Conservation (phyloP, 2,329 filamentous ascomycete genomes). For the Tricladium varicosporioides region DNA sequence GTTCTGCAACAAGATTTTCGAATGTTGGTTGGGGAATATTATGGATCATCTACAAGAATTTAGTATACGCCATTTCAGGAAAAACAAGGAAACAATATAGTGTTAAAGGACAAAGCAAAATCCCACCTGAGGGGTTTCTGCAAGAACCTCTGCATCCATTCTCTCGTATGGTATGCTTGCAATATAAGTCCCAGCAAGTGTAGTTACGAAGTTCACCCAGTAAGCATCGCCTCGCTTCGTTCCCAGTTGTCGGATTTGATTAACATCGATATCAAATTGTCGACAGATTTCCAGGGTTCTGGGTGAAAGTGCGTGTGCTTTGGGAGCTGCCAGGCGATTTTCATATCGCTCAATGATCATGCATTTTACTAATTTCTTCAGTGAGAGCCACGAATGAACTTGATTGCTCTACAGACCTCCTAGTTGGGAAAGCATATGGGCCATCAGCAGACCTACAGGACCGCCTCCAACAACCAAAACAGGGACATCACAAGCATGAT, state of each 20-base stretch:
- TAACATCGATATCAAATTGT: constrained; percentile 29
- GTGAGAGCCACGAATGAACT: too few species aligned
- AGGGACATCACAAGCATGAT: constrained; percentile 1
- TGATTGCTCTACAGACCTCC: background rate
- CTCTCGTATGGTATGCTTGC: constrained; percentile 32
- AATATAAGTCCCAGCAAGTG: background rate
- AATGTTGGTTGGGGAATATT: constrained; percentile 23
- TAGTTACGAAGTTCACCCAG: constrained; percentile 30
- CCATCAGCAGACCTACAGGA: background rate
- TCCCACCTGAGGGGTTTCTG: background rate
- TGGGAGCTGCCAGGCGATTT: constrained; percentile 30
- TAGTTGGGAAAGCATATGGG: background rate
- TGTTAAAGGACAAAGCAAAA: too few species aligned
- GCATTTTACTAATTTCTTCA: too few species aligned
- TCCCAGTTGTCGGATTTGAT: constrained; percentile 28
- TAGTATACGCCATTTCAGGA: too few species aligned
- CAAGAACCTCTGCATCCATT: constrained; percentile 20
- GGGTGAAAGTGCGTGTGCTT: constrained; percentile 32
- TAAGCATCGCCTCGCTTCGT: constrained; percentile 34
- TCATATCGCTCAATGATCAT: constrained; percentile 29
- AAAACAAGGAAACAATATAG: too few species aligned
- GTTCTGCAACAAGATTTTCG: constrained; percentile 34
- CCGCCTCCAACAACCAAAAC: constrained; percentile 5
- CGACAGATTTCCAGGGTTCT: constrained; percentile 31
- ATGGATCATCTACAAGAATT: background rate